These are phyloP conservation scores for Chlamydomonas sphaeroides DNA, from an alignment of 139 green algal genomes.

Conservation along the genomic window DNA sequence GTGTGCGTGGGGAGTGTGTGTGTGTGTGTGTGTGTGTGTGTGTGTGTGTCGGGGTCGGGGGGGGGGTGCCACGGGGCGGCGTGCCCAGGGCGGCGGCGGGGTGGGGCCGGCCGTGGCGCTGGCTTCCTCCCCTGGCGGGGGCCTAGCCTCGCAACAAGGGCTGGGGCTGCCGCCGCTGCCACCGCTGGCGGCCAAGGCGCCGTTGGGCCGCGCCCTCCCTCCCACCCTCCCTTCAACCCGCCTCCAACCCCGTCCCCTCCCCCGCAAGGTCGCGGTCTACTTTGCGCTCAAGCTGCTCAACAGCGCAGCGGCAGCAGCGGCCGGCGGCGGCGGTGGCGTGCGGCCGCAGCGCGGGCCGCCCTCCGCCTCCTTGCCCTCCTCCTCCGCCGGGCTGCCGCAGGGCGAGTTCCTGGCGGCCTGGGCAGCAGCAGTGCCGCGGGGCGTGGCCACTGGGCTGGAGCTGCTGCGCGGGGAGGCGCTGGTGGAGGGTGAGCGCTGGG, in stretches of 20 bases:
- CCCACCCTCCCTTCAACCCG: background rate
- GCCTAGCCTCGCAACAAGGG: no score
- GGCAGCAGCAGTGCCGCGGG: constrained; percentile 35
- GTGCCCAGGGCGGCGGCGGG: no score
- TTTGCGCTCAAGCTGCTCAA: constrained; percentile 54
- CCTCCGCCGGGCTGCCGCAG: no score
- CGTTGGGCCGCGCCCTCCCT: background rate
- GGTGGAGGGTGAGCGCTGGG: constrained; percentile 12
- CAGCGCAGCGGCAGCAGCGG: background rate
- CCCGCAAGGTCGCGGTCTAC: constrained; percentile 51
- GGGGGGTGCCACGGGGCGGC: no score
- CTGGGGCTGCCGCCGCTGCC: no score
- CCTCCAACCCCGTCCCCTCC: background rate
- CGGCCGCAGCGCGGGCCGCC: background rate
- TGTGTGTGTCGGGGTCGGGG: no score
- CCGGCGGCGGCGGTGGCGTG: no score
- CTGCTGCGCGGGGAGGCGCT: constrained; percentile 62
- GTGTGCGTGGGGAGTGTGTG: background rate
- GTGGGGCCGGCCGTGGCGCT: no score
- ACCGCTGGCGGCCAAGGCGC: no score
- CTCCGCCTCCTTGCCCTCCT: no score
- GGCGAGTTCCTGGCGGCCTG: constrained; percentile 48
- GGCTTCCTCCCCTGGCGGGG: no score
- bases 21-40: no score
- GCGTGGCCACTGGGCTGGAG: constrained; percentile 46